Percentiles rank a stretch among this genome's conserved stretches.
phyloP scores from a whole-genome alignment of 331 rosid species.

The Quercus tomentella region DNA sequence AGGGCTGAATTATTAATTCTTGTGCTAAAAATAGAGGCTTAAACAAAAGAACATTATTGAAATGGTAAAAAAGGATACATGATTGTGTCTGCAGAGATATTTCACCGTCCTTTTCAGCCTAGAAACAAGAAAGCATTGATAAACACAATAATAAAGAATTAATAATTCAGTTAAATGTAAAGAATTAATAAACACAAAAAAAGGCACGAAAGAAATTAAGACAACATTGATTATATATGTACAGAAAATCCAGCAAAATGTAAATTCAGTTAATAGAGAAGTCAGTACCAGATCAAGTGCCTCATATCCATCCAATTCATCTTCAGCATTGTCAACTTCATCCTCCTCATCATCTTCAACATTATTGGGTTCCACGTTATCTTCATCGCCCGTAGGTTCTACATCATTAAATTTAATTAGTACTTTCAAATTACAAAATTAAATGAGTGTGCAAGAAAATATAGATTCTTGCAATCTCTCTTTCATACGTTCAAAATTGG shows the following conservation, averaged over 20 bases:
- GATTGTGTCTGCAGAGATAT: slow-evolving; percentile 47
- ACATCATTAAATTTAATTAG: neutral
- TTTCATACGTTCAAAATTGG: neutral
- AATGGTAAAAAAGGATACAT: slow-evolving; percentile 49
- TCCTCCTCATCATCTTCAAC: slow-evolving; percentile 61
- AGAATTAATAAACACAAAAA: neutral
- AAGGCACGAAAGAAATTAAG: neutral
- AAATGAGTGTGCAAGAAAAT: neutral
- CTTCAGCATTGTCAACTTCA: slow-evolving; percentile 62
- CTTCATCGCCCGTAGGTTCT: slow-evolving; percentile 35
- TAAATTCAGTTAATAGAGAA: slow-evolving; percentile 5
- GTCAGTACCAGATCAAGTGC: slow-evolving; percentile 46
- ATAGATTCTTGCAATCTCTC: neutral
- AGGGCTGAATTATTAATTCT: neutral
- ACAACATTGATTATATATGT: neutral
- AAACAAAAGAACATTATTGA: neutral
- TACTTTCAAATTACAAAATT: slow-evolving; percentile 1
- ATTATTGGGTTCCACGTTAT: slow-evolving; percentile 42
- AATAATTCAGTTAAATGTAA: no score
- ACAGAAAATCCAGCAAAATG: neutral
- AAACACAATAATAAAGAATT: neutral
- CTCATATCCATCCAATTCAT: slow-evolving; percentile 53
- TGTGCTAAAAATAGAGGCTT: neutral
- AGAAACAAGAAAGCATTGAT: slow-evolving; percentile 25
- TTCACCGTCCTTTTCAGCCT: slow-evolving; percentile 60